A percentile compares a stretch with the other conserved stretches of the same genome.
Conservation (phyloP, 2,329 filamentous ascomycete genomes). For the Botrytis porri region DNA sequence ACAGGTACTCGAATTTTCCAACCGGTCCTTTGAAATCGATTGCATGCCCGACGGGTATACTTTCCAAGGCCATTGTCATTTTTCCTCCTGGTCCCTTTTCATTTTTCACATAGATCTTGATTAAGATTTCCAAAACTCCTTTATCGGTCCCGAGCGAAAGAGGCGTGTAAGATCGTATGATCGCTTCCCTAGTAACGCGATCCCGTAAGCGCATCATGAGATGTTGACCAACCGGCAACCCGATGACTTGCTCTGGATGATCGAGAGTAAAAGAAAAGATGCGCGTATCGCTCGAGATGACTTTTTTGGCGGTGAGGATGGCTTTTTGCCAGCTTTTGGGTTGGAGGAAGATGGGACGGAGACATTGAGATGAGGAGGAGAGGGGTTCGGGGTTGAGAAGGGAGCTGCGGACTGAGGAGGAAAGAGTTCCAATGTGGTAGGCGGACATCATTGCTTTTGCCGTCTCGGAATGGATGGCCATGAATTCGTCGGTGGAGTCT, state of each 20-base stretch:
- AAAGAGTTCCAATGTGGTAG: constrained; percentile 80
- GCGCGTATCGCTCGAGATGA: constrained; percentile 72
- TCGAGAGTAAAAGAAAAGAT: constrained; percentile 81
- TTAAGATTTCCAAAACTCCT: constrained; percentile 69
- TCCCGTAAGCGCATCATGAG: constrained; percentile 79
- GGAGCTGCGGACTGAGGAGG: constrained; percentile 51
- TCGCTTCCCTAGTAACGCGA: constrained; percentile 63
- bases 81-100: constrained; percentile 61
- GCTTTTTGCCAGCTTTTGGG: constrained; percentile 71
- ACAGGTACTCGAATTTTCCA: constrained; percentile 79
- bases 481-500: constrained; percentile 83
- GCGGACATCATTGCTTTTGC: constrained; percentile 85
- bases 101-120: constrained; percentile 76
- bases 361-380: constrained; percentile 41
- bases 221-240: constrained; percentile 82
- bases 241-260: constrained; percentile 65
- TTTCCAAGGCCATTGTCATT: constrained; percentile 79
- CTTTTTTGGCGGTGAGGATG: constrained; percentile 63
- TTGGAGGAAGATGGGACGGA: constrained; percentile 66
- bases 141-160: constrained; percentile 61
- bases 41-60: constrained; percentile 65
- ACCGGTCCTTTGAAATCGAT: constrained; percentile 88
- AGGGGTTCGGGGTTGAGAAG: constrained; percentile 38
- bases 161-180: constrained; percentile 86
- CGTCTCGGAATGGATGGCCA: constrained; percentile 91